Percentiles rank a stretch among this genome's conserved stretches.
Conservation (phyloP, 305 asterid species). For the Plantago coronopus region DNA sequence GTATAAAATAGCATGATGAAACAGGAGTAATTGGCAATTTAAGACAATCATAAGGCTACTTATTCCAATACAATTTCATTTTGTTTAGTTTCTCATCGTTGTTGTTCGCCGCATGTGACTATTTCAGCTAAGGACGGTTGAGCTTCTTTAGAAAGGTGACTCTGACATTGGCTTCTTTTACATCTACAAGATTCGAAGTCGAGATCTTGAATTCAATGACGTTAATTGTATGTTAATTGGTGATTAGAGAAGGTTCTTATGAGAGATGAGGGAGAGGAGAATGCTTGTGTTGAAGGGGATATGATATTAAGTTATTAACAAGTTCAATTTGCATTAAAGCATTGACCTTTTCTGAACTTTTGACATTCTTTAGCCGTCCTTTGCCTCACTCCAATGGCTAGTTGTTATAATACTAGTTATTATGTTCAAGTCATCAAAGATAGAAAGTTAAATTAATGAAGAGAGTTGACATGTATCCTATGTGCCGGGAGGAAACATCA, state of each 20-base stretch:
- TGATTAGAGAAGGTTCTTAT: not conserved
- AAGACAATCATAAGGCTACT: too few species aligned
- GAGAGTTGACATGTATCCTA: conserved; percentile 18
- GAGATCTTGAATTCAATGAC: too few species aligned
- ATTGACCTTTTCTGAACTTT: conserved; percentile 29
- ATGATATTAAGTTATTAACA: conserved; percentile 8
- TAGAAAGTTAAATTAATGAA: not conserved
- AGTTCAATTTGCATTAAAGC: conserved; percentile 7
- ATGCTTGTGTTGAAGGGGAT: conserved; percentile 34
- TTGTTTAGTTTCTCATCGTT: too few species aligned
- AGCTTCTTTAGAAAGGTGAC: too few species aligned
- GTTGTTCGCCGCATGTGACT: too few species aligned
- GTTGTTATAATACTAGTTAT: conserved; percentile 8
- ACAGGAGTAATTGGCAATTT: too few species aligned
- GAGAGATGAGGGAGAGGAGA: conserved; percentile 6
- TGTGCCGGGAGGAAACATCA: conserved; percentile 7
- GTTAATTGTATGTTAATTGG: too few species aligned
- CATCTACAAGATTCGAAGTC: too few species aligned
- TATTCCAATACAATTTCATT: too few species aligned
- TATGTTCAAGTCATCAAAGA: not conserved
- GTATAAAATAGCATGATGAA: too few species aligned
- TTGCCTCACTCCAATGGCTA: conserved; percentile 36
- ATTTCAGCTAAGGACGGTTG: too few species aligned
- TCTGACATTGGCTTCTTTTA: too few species aligned
- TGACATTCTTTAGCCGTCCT: conserved; percentile 56